Evolutionary conservation across 169 alveolate species (phyloP), one percentile per base, ranked within the genome.

Genomic region (Ichthyophthirius multifiliis): DNA sequence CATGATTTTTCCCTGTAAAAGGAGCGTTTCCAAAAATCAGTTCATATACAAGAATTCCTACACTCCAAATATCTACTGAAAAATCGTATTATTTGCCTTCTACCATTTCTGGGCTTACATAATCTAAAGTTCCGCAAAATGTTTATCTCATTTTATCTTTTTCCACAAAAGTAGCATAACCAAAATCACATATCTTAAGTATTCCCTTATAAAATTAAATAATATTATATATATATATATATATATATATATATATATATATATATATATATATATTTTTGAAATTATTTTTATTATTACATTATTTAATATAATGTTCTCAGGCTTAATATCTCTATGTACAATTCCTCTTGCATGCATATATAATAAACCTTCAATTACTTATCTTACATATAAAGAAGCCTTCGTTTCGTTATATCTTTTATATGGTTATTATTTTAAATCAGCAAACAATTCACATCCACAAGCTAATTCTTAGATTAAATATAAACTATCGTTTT

Each of bases 111-210:
- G 88, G 88, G 16, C 80, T 46, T 41, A 83, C 74, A 65, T 83
- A 83, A 83, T 83, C 84, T 31, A 76, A 46, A 32, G 88, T 83
- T 20, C 88, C 88, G 20, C 86, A 81, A 55, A 81, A 81, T 18
- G 82, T 55, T 30, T 74, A 47, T 37, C 86, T 81, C 47, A 73
- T 83, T 32, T 74, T n/a, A 41, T 84, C 75, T 27, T 77, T 67
- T 34, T 65, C 44, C 10, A 65, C 76, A 45, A 83, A 84, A 34
- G 84, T 83, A 39, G 89, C 76, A 37, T 76, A 84, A 12, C 93
- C 93, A 73, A 89, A 84, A 45, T 89, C 93, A 15, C 90, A 80
- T n/a, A 89, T 74, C 44, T 81, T 81, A 48, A 81, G 32, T 32
- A 71, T 47, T 37, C 65, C 48, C 86, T 79, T 41, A 18, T 20